Percentiles rank a stretch among this genome's conserved stretches.
Evolutionary conservation across 1,139 yeast genomes (phyloP).

Genomic region (Geotrichum aggregatum): DNA sequence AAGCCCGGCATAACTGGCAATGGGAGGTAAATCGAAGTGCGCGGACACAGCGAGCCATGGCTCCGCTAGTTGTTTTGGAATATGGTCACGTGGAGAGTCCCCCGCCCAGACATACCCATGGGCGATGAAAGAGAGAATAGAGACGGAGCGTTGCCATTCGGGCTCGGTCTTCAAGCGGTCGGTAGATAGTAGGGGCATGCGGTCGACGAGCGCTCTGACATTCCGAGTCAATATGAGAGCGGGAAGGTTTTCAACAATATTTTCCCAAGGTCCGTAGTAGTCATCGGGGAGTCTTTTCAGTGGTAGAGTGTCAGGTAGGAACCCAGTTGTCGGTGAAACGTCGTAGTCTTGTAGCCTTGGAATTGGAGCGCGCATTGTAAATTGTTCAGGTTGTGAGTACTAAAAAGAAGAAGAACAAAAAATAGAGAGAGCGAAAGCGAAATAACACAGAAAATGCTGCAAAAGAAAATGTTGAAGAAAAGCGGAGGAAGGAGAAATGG

Average conservation of each 20-base stretch:
- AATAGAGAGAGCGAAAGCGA: not conserved
- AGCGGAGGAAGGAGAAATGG: not conserved
- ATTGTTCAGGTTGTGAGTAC: not conserved
- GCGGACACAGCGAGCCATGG: constrained; percentile 64
- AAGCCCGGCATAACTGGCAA: constrained; percentile 82
- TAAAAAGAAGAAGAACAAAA: not conserved
- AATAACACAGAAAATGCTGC: not conserved
- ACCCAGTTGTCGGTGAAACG: constrained; percentile 67
- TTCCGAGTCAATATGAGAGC: constrained; percentile 63
- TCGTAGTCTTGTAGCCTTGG: constrained; percentile 61
- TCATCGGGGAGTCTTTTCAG: constrained; percentile 53
- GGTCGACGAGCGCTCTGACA: constrained; percentile 57
- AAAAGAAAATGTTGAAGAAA: not conserved
- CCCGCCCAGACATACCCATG: constrained; percentile 90
- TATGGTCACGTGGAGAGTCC: constrained; percentile 52
- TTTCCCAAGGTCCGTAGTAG: constrained; percentile 78
- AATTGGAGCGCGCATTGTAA: constrained; percentile 25
- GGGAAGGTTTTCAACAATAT: constrained; percentile 60
- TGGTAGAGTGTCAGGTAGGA: constrained; percentile 69
- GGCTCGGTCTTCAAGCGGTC: constrained; percentile 43
- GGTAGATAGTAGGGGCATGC: constrained; percentile 52
- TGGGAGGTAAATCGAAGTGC: constrained; percentile 69
- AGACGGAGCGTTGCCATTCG: constrained; percentile 74
- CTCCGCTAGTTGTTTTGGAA: constrained; percentile 64
- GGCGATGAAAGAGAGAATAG: constrained; percentile 68